Conservation (phyloP, 345 rosid species). For the Erysimum cheiranthoides region DNA sequence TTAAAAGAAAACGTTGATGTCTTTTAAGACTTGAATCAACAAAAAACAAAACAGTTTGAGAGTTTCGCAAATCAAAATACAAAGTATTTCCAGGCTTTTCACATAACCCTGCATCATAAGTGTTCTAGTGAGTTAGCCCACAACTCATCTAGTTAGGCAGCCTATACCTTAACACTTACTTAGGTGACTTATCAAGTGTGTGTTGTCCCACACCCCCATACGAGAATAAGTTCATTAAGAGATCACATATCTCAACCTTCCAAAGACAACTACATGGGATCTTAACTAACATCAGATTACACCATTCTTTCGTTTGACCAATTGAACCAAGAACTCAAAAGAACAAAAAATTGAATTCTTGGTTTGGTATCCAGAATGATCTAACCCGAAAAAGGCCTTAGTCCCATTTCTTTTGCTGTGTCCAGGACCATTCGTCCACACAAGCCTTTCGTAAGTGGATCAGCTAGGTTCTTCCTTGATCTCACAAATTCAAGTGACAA, state of each 20-base stretch:
- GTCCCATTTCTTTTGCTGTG: neutral
- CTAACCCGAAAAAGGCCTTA: neutral
- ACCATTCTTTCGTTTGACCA: neutral
- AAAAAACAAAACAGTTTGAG: neutral
- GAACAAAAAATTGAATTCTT: neutral
- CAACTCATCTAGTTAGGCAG: conserved; percentile 1
- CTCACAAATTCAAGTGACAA: neutral
- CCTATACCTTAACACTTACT: neutral
- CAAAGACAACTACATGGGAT: neutral
- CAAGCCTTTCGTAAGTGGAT: neutral
- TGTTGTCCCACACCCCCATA: conserved; percentile 8
- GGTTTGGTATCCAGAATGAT: neutral
- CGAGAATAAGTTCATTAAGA: neutral
- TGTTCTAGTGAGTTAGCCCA: neutral
- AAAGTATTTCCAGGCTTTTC: neutral
- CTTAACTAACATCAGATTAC: neutral
- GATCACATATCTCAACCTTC: neutral
- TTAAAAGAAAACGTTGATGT: neutral
- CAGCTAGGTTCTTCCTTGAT: neutral
- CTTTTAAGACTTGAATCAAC: neutral
- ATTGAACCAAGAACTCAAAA: neutral
- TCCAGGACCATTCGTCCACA: neutral
- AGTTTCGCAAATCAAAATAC: neutral
- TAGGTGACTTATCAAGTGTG: conserved; percentile 12
- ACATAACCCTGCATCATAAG: neutral